Base-by-base conservation (phyloP, 371 early-diverging fungal species). In the Circinella minor region DNA sequence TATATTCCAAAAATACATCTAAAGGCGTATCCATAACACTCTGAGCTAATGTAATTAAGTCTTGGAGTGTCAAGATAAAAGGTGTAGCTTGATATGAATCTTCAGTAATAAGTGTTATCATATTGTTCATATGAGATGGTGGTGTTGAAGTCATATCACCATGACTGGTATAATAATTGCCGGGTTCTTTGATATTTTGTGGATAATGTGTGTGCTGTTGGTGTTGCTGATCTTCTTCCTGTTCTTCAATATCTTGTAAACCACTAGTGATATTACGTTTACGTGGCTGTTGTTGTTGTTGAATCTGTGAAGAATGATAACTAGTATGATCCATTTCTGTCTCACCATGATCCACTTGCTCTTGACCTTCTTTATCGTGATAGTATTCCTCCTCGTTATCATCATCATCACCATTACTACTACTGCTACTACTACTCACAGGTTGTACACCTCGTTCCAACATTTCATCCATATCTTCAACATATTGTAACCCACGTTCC, bases 401-500 rank as follows among this genome's bases (percentile, higher is more conserved):
- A n/a, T 66, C 71, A 15, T 36, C 63, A 14, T 48, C 63, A 13
- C 61, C 69, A 20, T 70, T 73, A 18, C 55, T 66, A 59, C 63
- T 66, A 34, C 70, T 71, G 34, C 76, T 80, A 63, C 68, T 67
- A 61, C 74, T 79, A n/a, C 66, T 67, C 34, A 71, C 48, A 8
- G 57, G 39, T 38, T 63, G 61, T 9, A 65, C 71, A 11, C 71
- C 71, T 18, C 69, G 61, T 9, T 74, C 71, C 27, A 75, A 34
- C 5, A 75, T 70, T 60, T 78, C 76, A 65, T 81, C 74, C 46
- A 73, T 73, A 20, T 86, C 81, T 65, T 88, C 87, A 15, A 87
- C 87, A 61, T 88, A 90, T 48, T 89, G 85, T 49, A 91, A 74
- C 3, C 84, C 86, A 38, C 79, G 82, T 70, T 94, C 93, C 9